Base-by-base conservation (phyloP, 2,329 filamentous ascomycete species). In the Onygenales sp. region DNA sequence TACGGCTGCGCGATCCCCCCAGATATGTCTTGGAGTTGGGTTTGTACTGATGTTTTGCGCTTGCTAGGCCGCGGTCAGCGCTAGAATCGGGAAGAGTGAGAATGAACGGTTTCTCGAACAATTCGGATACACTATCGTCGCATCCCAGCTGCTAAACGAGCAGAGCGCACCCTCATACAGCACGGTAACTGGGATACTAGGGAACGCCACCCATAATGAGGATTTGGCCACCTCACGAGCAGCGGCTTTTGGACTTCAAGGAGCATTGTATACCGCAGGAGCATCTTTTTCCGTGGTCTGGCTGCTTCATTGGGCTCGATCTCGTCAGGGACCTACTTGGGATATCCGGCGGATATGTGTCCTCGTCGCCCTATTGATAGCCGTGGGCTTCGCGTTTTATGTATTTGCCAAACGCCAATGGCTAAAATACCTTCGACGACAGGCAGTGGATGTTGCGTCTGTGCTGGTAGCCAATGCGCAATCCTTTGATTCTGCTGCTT, bases 81-180 rank as follows among this genome's bases (percentile, higher is more conserved):
- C 58, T n/a, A 57, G 51, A 33, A 59, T 95, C 58, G 85, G 87
- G 53, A 79, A 85, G 59, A 83, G 81, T 61, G 90, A 95, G 62
- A 94, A 91, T 66, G 80, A 85, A 60, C 85, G 84, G 60, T 95
- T 96, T 64, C 78, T 95, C 55, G 91, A 96, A 70, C 87, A 90
- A 65, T 96, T 96, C 64, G 87, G 91, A 58, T 96, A 96, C 71
- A 86, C 88, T 21, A 88, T 96, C 59, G 87, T 96, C 64, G 90
- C 90, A 50, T 96, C 91, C 21, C 90, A 95, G 67, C 79, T 96
- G 11, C 77, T 96, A 42, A 89, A 83, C 63, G 86, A 81, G 80
- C 69, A 72, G 56, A 69, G 65, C 54, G 67, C 71, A 10, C 67
- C 69, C 4, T 70, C 70, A 41, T 71, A 72, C 58, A 68, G 64